A percentile compares a stretch with the other conserved stretches of the same genome.
Evolutionary conservation across 2,329 filamentous ascomycete species (phyloP).

Genomic region (Aspergillus neoniger): DNA sequence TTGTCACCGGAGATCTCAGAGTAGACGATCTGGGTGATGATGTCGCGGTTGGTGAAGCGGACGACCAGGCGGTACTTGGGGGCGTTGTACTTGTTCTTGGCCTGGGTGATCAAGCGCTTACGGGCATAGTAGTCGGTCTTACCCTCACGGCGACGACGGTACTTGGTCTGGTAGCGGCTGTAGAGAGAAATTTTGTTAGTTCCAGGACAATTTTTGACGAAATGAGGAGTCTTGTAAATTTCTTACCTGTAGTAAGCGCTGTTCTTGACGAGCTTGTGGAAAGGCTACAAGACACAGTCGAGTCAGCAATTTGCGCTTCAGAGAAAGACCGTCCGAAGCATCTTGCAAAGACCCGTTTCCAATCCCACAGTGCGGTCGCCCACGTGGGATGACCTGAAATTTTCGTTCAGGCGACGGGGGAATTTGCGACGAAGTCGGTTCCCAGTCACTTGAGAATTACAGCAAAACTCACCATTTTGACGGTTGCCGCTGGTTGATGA

Average conservation of each 20-base stretch:
- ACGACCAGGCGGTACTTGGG: slow-evolving; percentile 99
- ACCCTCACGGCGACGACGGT: slow-evolving; percentile 91
- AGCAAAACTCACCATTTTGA: slow-evolving; percentile 49
- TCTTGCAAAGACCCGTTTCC: slow-evolving; percentile 82
- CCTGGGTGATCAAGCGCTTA: slow-evolving; percentile 99
- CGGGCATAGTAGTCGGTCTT: slow-evolving; percentile 99
- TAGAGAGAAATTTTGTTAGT: slow-evolving; percentile 18
- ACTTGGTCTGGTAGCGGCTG: slow-evolving; percentile 99
- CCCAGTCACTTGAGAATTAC: slow-evolving; percentile 29
- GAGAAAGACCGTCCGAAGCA: slow-evolving; percentile 88
- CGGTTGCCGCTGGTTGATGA: slow-evolving; percentile 39
- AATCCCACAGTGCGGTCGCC: slow-evolving; percentile 13
- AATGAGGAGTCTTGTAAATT: neutral
- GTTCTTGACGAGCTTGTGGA: slow-evolving; percentile 96
- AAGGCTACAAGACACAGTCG: slow-evolving; percentile 68
- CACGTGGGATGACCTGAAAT: neutral
- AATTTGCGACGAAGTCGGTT: slow-evolving; percentile 11
- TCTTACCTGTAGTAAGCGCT: slow-evolving; percentile 97
- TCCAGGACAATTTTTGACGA: neutral
- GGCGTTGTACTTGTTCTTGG: slow-evolving; percentile 99
- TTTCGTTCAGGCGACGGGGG: slow-evolving; percentile 2
- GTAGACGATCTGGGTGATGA: slow-evolving; percentile 95
- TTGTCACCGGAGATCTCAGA: slow-evolving; percentile 98
- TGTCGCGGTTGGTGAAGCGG: slow-evolving; percentile 99
- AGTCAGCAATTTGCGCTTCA: slow-evolving; percentile 99